Evolutionary conservation across 2,329 filamentous ascomycete genomes (phyloP).

Genomic region (Penicillium sp.): DNA sequence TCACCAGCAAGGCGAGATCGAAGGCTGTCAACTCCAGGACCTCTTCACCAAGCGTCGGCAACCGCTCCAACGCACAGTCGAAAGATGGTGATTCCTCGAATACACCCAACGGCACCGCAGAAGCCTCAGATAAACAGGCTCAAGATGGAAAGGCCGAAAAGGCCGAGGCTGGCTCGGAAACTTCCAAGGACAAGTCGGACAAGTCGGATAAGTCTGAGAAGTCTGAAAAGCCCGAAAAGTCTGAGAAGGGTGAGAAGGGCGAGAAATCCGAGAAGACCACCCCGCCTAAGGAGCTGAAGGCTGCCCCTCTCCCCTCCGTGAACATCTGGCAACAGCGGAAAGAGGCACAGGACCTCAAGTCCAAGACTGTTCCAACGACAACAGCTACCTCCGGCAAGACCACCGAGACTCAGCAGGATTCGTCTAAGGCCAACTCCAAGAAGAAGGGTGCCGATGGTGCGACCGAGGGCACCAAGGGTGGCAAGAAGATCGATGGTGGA

Average conservation of each 20-base stretch:
- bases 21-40: slow-evolving; percentile 40
- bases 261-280: slow-evolving; percentile 64
- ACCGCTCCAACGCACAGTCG: slow-evolving; percentile 48
- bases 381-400: slow-evolving; percentile 27
- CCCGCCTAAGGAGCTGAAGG: slow-evolving; percentile 64
- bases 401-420: slow-evolving; percentile 41
- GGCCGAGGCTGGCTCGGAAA: slow-evolving; percentile 38
- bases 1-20: slow-evolving; percentile 27
- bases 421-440: slow-evolving; percentile 38
- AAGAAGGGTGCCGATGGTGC: slow-evolving; percentile 39
- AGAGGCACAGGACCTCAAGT: slow-evolving; percentile 59
- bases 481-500: slow-evolving; percentile 39
- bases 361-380: slow-evolving; percentile 39
- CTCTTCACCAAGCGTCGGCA: slow-evolving; percentile 53
- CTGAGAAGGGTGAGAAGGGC: slow-evolving; percentile 48
- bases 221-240: slow-evolving; percentile 57
- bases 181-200: slow-evolving; percentile 48
- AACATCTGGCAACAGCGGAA: slow-evolving; percentile 85
- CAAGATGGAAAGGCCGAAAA: slow-evolving; percentile 63
- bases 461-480: slow-evolving; percentile 33
- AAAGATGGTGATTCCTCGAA: slow-evolving; percentile 63
- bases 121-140: slow-evolving; percentile 66
- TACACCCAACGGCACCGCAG: slow-evolving; percentile 62
- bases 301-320: slow-evolving; percentile 77
- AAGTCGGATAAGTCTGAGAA: slow-evolving; percentile 55